phyloP scores from a whole-genome alignment of 164 flowering plant genomes.

The Piper longum region DNA sequence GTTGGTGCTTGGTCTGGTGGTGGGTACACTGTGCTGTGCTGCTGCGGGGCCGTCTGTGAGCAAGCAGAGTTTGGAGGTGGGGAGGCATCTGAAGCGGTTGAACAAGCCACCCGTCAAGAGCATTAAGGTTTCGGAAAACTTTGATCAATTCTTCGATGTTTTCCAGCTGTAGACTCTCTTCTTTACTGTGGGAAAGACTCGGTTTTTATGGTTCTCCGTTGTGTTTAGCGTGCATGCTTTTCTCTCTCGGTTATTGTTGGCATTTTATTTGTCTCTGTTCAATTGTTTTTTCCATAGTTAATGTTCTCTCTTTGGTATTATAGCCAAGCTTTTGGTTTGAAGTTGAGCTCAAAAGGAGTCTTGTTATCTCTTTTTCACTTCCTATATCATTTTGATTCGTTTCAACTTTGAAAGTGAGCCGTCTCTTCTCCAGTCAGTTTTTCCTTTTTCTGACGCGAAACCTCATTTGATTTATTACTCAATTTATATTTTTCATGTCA shows the following conservation, averaged over 20 bases:
- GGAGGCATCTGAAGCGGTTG: constrained; percentile 64
- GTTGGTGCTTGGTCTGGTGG: constrained; percentile 4
- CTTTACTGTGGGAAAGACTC: too few relatives aligned
- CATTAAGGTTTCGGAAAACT: constrained; percentile 35
- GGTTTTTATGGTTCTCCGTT: too few relatives aligned
- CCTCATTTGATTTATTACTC: not conserved
- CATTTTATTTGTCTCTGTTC: too few relatives aligned
- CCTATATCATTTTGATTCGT: not conserved
- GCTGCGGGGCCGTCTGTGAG: constrained; percentile 16
- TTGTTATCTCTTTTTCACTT: not conserved
- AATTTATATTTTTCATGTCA: not conserved
- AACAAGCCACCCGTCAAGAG: constrained; percentile 65
- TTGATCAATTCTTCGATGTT: too few relatives aligned
- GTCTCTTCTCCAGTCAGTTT: not conserved
- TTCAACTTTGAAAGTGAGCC: not conserved
- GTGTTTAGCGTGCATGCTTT: too few relatives aligned
- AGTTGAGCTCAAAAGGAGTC: not conserved
- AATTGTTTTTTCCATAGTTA: too few relatives aligned
- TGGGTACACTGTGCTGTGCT: constrained; percentile 14
- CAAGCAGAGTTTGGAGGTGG: constrained; percentile 58
- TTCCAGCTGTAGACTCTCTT: too few relatives aligned
- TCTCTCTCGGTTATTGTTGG: too few relatives aligned
- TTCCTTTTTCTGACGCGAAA: not conserved
- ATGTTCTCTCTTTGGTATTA: too few relatives aligned
- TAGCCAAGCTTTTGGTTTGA: not conserved